These are phyloP conservation scores for Lachancea fermentati DNA, from an alignment of 805 yeast genomes.

Conservation along the genomic window DNA sequence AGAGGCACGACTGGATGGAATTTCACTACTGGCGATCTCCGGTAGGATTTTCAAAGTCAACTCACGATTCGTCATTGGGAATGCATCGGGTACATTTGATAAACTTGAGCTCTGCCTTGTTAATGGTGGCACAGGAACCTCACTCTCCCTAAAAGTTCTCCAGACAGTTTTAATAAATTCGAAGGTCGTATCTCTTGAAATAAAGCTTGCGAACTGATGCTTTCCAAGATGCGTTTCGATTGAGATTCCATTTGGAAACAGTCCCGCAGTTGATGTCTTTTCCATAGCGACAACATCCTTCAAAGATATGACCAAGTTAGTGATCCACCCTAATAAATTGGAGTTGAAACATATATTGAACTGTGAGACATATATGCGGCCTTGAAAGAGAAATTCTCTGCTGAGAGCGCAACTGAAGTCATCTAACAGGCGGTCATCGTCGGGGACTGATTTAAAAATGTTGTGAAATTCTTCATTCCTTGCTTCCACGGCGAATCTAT, in stretches of 20 bases:
- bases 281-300: constrained; percentile 61
- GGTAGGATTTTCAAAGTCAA: neutral
- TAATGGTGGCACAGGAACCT: neutral
- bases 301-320: constrained; percentile 66
- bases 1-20: constrained; percentile 27
- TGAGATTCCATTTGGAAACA: constrained; percentile 84
- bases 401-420: constrained; percentile 89
- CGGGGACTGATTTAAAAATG: constrained; percentile 61
- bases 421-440: constrained; percentile 68
- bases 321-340: constrained; percentile 78
- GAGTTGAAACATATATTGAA: constrained; percentile 80
- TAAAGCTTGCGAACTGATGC: constrained; percentile 81
- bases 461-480: constrained; percentile 75
- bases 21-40: neutral
- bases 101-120: neutral
- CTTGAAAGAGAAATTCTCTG: constrained; percentile 81
- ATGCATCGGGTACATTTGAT: neutral
- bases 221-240: constrained; percentile 59
- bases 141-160: constrained; percentile 36
- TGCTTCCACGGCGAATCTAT: constrained; percentile 56
- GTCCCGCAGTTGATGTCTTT: constrained; percentile 77
- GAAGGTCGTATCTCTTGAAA: constrained; percentile 72
- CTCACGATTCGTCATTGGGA: neutral
- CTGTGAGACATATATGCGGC: constrained; percentile 77
- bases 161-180: constrained; percentile 66